phyloP scores from a whole-genome alignment of 306 rosid genomes.

The Prosopis cineraria region DNA sequence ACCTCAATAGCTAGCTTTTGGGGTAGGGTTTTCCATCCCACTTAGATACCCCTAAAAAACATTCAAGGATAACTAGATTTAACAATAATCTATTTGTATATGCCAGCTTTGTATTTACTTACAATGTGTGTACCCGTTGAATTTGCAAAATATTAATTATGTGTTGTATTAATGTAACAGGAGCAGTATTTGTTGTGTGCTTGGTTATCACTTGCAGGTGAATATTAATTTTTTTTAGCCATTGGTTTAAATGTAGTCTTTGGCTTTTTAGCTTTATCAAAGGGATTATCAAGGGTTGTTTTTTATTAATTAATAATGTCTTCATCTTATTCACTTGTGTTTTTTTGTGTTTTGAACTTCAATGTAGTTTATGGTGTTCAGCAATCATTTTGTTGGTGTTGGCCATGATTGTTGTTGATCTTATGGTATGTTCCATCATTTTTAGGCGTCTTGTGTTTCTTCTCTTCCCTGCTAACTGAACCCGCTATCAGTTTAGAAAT shows the following conservation, averaged over 20 bases:
- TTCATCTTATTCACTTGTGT: constrained; percentile 25
- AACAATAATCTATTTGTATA: neutral
- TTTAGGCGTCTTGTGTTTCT: constrained; percentile 10
- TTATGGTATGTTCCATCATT: constrained; percentile 64
- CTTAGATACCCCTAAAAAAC: too few species aligned
- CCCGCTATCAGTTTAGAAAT: constrained; percentile 1
- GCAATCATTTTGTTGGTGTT: constrained; percentile 89
- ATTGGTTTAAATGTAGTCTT: constrained; percentile 20
- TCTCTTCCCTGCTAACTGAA: constrained; percentile 23
- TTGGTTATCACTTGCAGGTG: constrained; percentile 88
- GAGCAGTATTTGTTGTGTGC: constrained; percentile 97
- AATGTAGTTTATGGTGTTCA: constrained; percentile 88
- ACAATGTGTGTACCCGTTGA: constrained; percentile 9
- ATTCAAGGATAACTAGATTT: constrained; percentile 23
- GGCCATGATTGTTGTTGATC: constrained; percentile 90
- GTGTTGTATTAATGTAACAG: constrained; percentile 56
- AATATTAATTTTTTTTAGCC: constrained; percentile 38
- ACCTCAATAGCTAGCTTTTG: too few species aligned
- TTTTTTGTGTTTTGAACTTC: constrained; percentile 32
- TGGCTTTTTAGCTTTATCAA: constrained; percentile 14
- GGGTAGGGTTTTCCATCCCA: too few species aligned
- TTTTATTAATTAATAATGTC: constrained; percentile 29
- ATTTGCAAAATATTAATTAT: constrained; percentile 35
- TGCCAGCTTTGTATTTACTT: constrained; percentile 25
- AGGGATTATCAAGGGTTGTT: constrained; percentile 17